These are phyloP conservation scores for Sodiomyces alkalinus DNA, from an alignment of 2,329 filamentous ascomycete genomes.

Conservation along the genomic window DNA sequence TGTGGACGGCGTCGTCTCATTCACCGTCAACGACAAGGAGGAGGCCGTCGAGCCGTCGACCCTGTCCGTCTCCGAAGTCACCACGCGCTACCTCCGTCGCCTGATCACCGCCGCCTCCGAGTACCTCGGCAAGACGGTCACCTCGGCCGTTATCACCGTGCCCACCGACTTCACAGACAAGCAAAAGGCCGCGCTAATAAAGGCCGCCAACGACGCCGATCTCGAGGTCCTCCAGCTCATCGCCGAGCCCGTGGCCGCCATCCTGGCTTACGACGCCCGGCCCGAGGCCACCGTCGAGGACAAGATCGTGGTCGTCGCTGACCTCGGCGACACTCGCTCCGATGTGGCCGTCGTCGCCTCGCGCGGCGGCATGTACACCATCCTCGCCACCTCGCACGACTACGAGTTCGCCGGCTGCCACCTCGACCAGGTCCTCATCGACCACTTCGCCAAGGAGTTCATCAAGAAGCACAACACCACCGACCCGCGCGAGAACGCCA, in stretches of 20 bases:
- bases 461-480: constrained; percentile 84
- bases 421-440: constrained; percentile 80
- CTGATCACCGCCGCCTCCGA: constrained; percentile 74
- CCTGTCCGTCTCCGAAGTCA: constrained; percentile 64
- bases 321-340: constrained; percentile 82
- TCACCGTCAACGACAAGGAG: constrained; percentile 66
- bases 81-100: constrained; percentile 71
- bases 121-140: constrained; percentile 85
- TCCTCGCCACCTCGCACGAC: constrained; percentile 86
- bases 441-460: constrained; percentile 98
- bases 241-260: constrained; percentile 74
- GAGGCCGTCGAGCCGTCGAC: constrained; percentile 47
- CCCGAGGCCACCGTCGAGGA: constrained; percentile 60
- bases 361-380: constrained; percentile 89
- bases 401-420: constrained; percentile 81
- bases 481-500: constrained; percentile 70
- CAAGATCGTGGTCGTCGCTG: constrained; percentile 83
- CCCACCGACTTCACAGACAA: constrained; percentile 85
- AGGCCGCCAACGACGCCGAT: constrained; percentile 64
- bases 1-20: constrained; percentile 54
- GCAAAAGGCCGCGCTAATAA: constrained; percentile 67
- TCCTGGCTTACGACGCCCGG: constrained; percentile 82
- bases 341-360: constrained; percentile 85
- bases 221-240: constrained; percentile 89
- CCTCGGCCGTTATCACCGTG: constrained; percentile 85